Base-by-base conservation (phyloP, 169 alveolate species). In the Miamiensis avidus region DNA sequence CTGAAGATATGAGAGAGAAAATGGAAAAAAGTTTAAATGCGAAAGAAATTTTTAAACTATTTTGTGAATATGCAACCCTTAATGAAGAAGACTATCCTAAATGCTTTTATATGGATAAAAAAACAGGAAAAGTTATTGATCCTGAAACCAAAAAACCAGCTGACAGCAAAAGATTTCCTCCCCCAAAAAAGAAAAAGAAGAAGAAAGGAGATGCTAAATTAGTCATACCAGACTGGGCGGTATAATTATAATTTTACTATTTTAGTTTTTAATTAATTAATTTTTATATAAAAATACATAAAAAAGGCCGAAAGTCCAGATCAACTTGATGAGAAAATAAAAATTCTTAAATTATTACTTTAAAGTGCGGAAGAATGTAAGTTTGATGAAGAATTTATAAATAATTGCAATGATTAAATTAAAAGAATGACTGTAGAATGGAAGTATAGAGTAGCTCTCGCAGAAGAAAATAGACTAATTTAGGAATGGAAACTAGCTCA, bases 191-290 rank as follows among this genome's bases (percentile, higher is more conserved):
- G 29, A 81, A 94, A 92, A 82, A 89, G 89, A 87, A 93, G 89
- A 82, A 89, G 92, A 91, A 93, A 93, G 88, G 87, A 85, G 94
- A 91, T 78, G 93, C 94, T 20, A 93, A 94, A 76, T 92, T 91
- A 83, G 89, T 92, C 25, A 89, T 86, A 65, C 97, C 97, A 0
- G 97, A 94, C 49, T 94, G 97, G 97, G 95, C 95, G 29, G 69
- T 49, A 49, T 11, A 49, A 49, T 11, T 49, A 11, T 49, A 4
- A 11, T 49, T 11, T 49, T 49, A 11, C 4, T 49, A 49, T 49
- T 49, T 11, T 11, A 49, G 20, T 49, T 49, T 49, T 11, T 49
- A 49, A 49, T 49, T 11, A 11, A 49, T 49, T 20, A 11, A 4
- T 49, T 49, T 49, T 49, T 20, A 49, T 49, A 4, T 49, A 49